Evolutionary conservation across 148 eudicot genomes (phyloP), one percentile per base, ranked within the genome.

Genomic region (Heliamphora exappendiculata): DNA sequence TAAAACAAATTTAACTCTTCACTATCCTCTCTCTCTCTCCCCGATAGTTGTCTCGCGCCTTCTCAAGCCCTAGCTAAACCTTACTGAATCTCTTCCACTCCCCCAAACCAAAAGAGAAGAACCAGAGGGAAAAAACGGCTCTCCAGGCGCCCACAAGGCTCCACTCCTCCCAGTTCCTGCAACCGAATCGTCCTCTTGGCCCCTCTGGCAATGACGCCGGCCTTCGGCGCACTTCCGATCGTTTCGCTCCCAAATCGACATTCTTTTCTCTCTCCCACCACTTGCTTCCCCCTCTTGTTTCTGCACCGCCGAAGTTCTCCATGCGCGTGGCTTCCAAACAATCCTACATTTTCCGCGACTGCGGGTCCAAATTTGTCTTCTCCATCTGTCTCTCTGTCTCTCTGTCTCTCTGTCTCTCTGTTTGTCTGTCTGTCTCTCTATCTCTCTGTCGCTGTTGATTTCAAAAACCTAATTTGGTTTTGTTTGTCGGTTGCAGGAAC

Each of bases 311-410:
- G 8, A 92, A 76, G 54, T 78, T 90, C 81, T 81, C 96, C 5
- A 95, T 95, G 99, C 94, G 97, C 19, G 79, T 88, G 3, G 96
- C 99, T 39, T 87, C 96, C 69, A 95, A 85, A 76, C 93, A 91
- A 57, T 67, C 97, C 73, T 95, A 95, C 74, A 93, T 95, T 20
- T 95, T 97, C 82, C 90, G 96, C 8, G 99, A 95, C 59, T 95
- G 99, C 85, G 99, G 99, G 99, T 95, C 67, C 34, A 8, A 34
- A n/a, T n/a, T n/a, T n/a, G n/a, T n/a, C n/a, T 1, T 24, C 39
- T 17, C 63, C 53, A 44, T 44, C 14, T 28, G 12, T 42, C 20
- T 76, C 19, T 66, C 4, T 45, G 4, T 42, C 37, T 45, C 45
- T 1, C 2, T 37, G 9, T 14, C 24, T 34, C 65, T 72, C 0